Evolutionary conservation across 1,139 yeast genomes (phyloP).

Genomic region (Yamadazyma spencermartinsiae): DNA sequence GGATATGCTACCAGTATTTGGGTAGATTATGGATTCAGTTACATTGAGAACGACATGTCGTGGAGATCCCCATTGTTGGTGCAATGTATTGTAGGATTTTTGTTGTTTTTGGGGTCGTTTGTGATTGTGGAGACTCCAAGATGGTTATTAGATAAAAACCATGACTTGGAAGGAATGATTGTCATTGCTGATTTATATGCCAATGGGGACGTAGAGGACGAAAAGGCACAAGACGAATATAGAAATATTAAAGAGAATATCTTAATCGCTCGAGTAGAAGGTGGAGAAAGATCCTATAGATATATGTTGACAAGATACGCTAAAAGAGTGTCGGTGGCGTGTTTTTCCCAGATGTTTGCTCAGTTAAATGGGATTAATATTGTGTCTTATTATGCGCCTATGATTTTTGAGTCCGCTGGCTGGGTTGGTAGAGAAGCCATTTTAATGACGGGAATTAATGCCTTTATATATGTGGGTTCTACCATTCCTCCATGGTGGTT

Average conservation of each 20-base stretch:
- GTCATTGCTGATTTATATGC: constrained; percentile 49
- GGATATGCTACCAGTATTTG: constrained; percentile 88
- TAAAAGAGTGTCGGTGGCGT: constrained; percentile 81
- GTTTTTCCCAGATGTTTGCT: constrained; percentile 89
- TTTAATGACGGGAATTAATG: constrained; percentile 90
- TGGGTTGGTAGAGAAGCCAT: constrained; percentile 89
- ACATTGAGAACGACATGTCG: constrained; percentile 49
- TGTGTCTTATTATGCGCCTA: constrained; percentile 88
- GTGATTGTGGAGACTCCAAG: constrained; percentile 86
- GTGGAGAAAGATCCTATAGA: constrained; percentile 61
- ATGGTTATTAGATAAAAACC: constrained; percentile 86
- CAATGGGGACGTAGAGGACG: constrained; percentile 55
- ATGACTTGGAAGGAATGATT: constrained; percentile 78
- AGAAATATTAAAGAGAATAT: constrained; percentile 46
- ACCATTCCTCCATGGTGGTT: constrained; percentile 91
- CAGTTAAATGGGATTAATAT: constrained; percentile 93
- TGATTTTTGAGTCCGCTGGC: constrained; percentile 93
- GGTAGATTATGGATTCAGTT: constrained; percentile 84
- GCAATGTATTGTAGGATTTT: constrained; percentile 73
- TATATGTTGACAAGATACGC: constrained; percentile 67
- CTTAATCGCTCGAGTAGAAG: constrained; percentile 71
- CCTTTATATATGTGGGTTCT: constrained; percentile 68
- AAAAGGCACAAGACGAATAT: constrained; percentile 59
- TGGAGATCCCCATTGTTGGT: constrained; percentile 82
- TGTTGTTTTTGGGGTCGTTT: constrained; percentile 70